phyloP scores from a whole-genome alignment of 2,329 filamentous ascomycete species.

The Sporothrix curviconia region DNA sequence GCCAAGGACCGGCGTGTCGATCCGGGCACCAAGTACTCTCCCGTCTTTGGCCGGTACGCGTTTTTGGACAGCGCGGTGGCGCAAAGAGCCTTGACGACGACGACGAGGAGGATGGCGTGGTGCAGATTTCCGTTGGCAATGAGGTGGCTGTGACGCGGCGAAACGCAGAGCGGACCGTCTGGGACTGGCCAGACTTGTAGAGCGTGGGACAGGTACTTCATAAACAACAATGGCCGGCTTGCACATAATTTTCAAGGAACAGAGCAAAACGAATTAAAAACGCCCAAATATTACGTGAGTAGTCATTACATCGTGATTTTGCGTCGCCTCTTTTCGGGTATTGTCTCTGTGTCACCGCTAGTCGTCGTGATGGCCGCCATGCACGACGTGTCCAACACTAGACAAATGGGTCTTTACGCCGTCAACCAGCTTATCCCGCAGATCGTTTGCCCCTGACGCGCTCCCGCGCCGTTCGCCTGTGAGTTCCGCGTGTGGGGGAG shows the following conservation, averaged over 20 bases:
- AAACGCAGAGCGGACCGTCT: conserved; percentile 46
- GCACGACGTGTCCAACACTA: not conserved
- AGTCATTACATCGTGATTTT: not conserved
- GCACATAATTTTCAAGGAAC: no score
- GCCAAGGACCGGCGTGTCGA: conserved; percentile 67
- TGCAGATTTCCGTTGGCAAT: conserved; percentile 41
- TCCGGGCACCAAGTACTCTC: conserved; percentile 57
- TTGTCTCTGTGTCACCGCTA: no score
- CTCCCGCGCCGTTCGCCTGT: not conserved
- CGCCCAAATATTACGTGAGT: no score
- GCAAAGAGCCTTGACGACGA: conserved; percentile 4
- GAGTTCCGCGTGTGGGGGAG: not conserved
- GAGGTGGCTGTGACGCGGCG: conserved; percentile 45
- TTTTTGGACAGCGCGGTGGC: conserved; percentile 41
- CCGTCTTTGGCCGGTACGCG: conserved; percentile 67
- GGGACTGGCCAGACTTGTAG: conserved; percentile 38
- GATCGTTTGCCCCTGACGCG: conserved; percentile 8
- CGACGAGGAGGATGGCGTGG: conserved; percentile 19
- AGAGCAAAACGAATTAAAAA: no score
- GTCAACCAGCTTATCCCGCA: conserved; percentile 11
- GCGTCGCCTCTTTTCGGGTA: not conserved
- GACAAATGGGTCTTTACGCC: conserved; percentile 7
- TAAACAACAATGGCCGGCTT: no score
- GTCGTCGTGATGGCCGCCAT: not conserved
- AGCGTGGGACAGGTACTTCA: no score